Base-by-base conservation (phyloP, 306 rosid species). In the Dalbergia oliveri region DNA sequence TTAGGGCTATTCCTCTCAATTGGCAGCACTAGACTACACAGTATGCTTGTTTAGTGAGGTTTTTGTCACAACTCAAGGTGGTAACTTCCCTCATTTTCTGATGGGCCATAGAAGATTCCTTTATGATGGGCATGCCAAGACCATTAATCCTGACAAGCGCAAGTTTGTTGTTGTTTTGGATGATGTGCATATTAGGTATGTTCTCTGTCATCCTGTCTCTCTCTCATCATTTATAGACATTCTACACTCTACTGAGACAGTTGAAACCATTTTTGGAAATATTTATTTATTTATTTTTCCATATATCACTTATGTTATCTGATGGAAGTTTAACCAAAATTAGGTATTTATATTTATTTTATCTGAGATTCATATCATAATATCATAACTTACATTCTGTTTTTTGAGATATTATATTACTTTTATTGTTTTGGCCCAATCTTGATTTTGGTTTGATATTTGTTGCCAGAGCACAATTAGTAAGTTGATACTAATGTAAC, bases 21-120 rank as follows among this genome's bases (percentile, higher is more conserved):
- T 96, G 86, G 99, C 99, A 60, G 97, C 99, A 66, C 76, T 96
- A 78, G 99, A 96, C 84, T 96, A 96, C 81, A 93, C 83, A 8
- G 98, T 89, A 41, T 87, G 93, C 89, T 84, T 96, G 91, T 80
- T 77, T 73, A 96, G 99, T 81, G 99, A 96, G 84, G 94, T 88
- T 73, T 96, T 96, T 64, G 99, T 96, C n/a, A 90, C 99, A 64
- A 93, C 98, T 59, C 99, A 96, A 51, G 99, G 99, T n/a, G 99
- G 99, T 39, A 96, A 96, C 88, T 96, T 96, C 73, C 99, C 99
- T 10, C 96, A 96, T 82, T 96, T 96, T 80, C 81, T 96, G 79
- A 96, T 96, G 99, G 99, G 99, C 45, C 98, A 96, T 71, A 89
- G 99, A 80, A 84, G 99, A 83, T 93, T 91, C 81, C 85, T 89